phyloP scores from a whole-genome alignment of 257 asterid genomes.

The Forsythia viridissima region DNA sequence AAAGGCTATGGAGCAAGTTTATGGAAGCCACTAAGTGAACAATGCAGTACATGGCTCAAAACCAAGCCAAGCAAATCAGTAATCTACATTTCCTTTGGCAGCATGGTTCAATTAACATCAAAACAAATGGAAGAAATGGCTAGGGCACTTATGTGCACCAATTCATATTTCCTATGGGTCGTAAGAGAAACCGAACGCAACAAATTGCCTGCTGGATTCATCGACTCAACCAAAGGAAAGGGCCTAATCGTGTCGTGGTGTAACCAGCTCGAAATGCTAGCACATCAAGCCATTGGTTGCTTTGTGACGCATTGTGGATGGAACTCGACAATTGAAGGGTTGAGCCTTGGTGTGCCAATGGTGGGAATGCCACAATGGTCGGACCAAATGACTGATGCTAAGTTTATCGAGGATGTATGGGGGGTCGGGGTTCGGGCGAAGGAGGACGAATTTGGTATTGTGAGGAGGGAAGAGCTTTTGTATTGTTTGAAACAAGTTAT shows the following conservation, averaged over 20 bases:
- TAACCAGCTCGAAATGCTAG: slow-evolving; percentile 60
- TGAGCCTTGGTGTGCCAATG: slow-evolving; percentile 64
- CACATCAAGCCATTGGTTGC: slow-evolving; percentile 56
- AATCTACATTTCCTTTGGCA: slow-evolving; percentile 65
- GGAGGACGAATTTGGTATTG: slow-evolving; percentile 61
- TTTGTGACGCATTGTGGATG: slow-evolving; percentile 75
- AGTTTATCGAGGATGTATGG: slow-evolving; percentile 66
- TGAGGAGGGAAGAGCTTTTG: slow-evolving; percentile 45
- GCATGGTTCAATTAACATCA: slow-evolving; percentile 59
- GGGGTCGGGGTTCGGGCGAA: slow-evolving; percentile 52
- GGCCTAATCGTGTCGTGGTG: slow-evolving; percentile 74
- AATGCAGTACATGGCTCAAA: slow-evolving; percentile 60
- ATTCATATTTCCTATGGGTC: slow-evolving; percentile 59
- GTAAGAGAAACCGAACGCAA: slow-evolving; percentile 52
- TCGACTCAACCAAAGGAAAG: slow-evolving; percentile 26
- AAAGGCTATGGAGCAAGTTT: slow-evolving; percentile 68
- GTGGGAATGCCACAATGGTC: slow-evolving; percentile 72
- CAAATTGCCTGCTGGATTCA: slow-evolving; percentile 43
- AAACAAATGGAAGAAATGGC: slow-evolving; percentile 63
- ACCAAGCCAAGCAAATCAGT: slow-evolving; percentile 48
- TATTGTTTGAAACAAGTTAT: slow-evolving; percentile 50
- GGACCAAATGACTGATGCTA: slow-evolving; percentile 70
- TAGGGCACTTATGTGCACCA: slow-evolving; percentile 27
- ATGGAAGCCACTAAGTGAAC: slow-evolving; percentile 64
- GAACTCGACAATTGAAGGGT: slow-evolving; percentile 65